Base-by-base conservation (phyloP, 805 yeast genomes). In the Saccharomyces cerevisiae region DNA sequence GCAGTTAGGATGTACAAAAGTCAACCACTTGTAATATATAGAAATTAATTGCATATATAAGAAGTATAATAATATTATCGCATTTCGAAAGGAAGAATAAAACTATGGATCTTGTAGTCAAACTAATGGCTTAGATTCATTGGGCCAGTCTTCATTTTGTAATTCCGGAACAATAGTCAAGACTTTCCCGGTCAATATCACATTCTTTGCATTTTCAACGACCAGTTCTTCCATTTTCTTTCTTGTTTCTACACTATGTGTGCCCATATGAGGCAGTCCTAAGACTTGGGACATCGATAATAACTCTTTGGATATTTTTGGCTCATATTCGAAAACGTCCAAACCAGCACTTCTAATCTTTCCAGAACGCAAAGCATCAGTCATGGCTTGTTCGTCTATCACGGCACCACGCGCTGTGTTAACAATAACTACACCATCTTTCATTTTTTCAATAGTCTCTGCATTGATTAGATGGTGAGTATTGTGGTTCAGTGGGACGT, bases 351-450 rank as follows among this genome's bases (percentile, higher is more conserved):
- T 71, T 41, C 82, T 80, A 30, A 87, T 76, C 60, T 84, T 82
- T 17, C 91, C 91, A 2, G 73, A 66, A 61, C 82, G 79, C 59
- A 87, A 73, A 6, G 79, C 80, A 22, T 74, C 73, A 6, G 80
- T 74, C 53, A 87, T 67, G 4, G 84, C 84, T 2, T 66, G 52
- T 67, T 87, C 91, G 66, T 87, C 85, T 59, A 85, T 79, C 46
- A 90, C 82, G 2, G 92, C 85, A 21, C 97, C 97, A 64, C 97
- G 80, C 5, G 96, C 94, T 11, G 96, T 89, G 72, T 90, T 90
- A 46, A 89, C 83, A 27, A 76, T 61, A 14, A 87, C 81, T 32
- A 84, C 90, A 46, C 90, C 94, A 55, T 82, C 81, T 70, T 90
- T 90, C 87, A 87, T 83, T 69, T 84, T 80, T 26, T 71, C 65